A percentile compares a stretch with the other conserved stretches of the same genome.
Evolutionary conservation across 345 rosid species (phyloP).

Genomic region (Garcia nutans): DNA sequence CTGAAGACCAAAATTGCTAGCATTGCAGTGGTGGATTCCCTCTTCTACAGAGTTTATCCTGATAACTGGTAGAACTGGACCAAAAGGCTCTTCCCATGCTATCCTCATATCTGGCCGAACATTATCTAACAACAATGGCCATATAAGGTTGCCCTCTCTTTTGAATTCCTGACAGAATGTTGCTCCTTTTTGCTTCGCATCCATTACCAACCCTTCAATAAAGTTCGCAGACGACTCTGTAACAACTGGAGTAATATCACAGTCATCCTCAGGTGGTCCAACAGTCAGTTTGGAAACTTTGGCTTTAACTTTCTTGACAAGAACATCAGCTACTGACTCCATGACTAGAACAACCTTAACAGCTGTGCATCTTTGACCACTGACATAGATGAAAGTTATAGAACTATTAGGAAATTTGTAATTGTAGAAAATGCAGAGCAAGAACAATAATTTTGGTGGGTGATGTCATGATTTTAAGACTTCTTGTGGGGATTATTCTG

Average conservation of each 20-base stretch:
- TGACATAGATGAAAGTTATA: slow-evolving; percentile 21
- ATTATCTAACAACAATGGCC: slow-evolving; percentile 92
- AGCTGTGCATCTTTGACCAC: slow-evolving; percentile 98
- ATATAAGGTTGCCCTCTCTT: slow-evolving; percentile 92
- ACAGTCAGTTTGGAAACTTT: slow-evolving; percentile 72
- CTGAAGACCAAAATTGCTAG: slow-evolving; percentile 96
- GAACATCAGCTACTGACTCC: slow-evolving; percentile 74
- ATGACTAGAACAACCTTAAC: slow-evolving; percentile 87
- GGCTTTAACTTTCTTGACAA: slow-evolving; percentile 78
- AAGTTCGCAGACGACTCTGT: slow-evolving; percentile 93
- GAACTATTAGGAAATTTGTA: not conserved
- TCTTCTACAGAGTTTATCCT: slow-evolving; percentile 77
- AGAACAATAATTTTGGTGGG: not conserved
- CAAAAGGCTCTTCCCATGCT: slow-evolving; percentile 98
- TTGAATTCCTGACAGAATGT: slow-evolving; percentile 83
- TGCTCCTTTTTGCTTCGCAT: slow-evolving; percentile 92
- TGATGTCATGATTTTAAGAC: not conserved
- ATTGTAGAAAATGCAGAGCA: not conserved
- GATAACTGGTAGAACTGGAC: slow-evolving; percentile 79
- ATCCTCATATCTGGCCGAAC: slow-evolving; percentile 94
- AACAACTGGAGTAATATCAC: slow-evolving; percentile 88
- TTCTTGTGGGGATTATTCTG: not conserved
- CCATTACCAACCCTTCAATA: slow-evolving; percentile 85
- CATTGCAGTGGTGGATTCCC: slow-evolving; percentile 95
- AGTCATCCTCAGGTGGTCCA: slow-evolving; percentile 83